Base-by-base conservation (phyloP, 75 land plant genomes). In the Selaginella tamariscina region DNA sequence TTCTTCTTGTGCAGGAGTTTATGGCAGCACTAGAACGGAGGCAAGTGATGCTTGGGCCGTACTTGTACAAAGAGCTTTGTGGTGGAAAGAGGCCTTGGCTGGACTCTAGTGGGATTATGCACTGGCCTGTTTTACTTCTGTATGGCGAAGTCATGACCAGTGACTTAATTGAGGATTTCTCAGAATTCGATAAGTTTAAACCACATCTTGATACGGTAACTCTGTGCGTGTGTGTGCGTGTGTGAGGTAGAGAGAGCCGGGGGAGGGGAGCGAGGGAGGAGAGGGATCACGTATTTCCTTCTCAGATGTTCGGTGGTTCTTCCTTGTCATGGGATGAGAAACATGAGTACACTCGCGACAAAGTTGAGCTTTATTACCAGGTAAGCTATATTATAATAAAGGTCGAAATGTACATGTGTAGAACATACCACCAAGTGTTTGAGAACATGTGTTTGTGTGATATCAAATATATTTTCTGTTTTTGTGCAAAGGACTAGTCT, bases 51-150 rank as follows among this genome's bases (percentile, higher is more conserved):
- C 28, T 90, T 32, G 98, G 96, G 27, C 80, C 75, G 74, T 71
- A 81, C 56, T 59, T 70, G 71, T 90, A 77, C 76, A 83, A 73
- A 69, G 91, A 94, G 60, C 82, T 83, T 27, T 78, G 77, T 68
- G 92, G 87, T 55, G 60, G 77, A 30, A 80, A 77, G 54, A 94
- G 82, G 70, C 96, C 98, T 2, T 64, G 77, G 66, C 73, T 94
- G 59, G 98, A 94, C 67, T 71, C 73, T 55, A 79, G 70, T 60
- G 74, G 69, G n/a, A 78, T 90, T 74, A 77, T 94, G 62, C 98
- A 94, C 78, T 94, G 98, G 98, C 98, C 98, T 13, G 96, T 94
- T 49, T 80, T 94, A 28, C 81, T 94, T 39, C 81, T 90, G 18
- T 89, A 94, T 83, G 84, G 84, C 27, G 96, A 94, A 74, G 82